Base-by-base conservation (phyloP, 768 basidiomycete genomes). In the Lactarius vividus region DNA sequence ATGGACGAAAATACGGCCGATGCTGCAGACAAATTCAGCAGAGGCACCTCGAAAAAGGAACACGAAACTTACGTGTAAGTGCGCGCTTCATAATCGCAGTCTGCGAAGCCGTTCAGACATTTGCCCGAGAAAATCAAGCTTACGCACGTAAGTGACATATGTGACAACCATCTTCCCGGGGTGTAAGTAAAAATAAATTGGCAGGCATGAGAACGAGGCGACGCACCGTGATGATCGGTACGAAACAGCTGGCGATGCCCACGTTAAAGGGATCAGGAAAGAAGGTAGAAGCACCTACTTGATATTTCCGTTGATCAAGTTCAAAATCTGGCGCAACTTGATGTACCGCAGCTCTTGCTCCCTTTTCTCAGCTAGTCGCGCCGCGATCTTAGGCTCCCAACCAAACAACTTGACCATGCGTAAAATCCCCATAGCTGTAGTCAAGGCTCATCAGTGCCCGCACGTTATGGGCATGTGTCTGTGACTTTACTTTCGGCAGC, bases 371-470 rank as follows among this genome's bases (percentile, higher is more conserved):
- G 55, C 70, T 31, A 71, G n/a, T 44, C 61, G 62, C 11, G 29
- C 78, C 20, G 78, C 62, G 52, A 80, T 79, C 68, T 81, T 81
- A 9, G 78, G 75, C 71, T 87, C 82, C 82, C 89, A 83, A 10
- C 81, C 89, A 70, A 91, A 89, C 44, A 90, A 76, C 74, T 84
- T 84, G 73, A 83, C 73, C 78, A 83, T 82, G 23, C 82, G 78
- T 4, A 83, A 65, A 64, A 79, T 73, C 23, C 71, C 71, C 64
- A 80, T 70, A 13, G 73, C 78, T 79, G 59, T 2, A 35, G 16
- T 23, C 10, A n/a, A 33, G 28, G 11, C 10, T 72, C 49, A 29
- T 65, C 35, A 57, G 29, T 53, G 42, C 16, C 35, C 69, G 63
- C 11, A 46, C n/a, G 2, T 42, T 3, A 6, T 2, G 1, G 10